Evolutionary conservation across 441 rosid species (phyloP), one percentile per base, ranked within the genome.

Genomic region (Iberis amara): DNA sequence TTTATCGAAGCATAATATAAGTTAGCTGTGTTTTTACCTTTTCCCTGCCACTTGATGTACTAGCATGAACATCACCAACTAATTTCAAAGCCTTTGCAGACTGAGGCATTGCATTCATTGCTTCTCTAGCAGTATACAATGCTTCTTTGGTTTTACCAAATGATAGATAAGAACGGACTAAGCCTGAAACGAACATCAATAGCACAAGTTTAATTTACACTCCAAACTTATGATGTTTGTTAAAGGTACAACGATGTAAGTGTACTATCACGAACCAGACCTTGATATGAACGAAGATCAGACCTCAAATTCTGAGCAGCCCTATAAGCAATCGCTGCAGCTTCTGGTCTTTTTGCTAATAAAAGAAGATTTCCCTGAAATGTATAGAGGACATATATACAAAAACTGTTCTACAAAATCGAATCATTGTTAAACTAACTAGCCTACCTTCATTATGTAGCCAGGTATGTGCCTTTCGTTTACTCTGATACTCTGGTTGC

Each of bases 81-180:
- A 89, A 72, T 67, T 89, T 92, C 47, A 89, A 66, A 47, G 96
- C 96, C 76, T 83, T 89, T 49, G 98, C 94, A 31, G 97, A 92
- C 65, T 88, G 98, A 69, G 98, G 98, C 96, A 89, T 92, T 47
- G 96, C 91, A 75, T 81, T 92, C 97, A 89, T 89, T 37, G 97
- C 98, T 80, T 86, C 98, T 69, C 98, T 82, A 6, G 98, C 86
- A 28, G 92, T 80, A 73, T 76, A 82, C 55, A 92, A 73, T 36
- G 96, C 98, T 72, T 92, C 96, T 75, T 92, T 92, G 62, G 80
- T 75, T 76, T 86, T 92, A 38, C 83, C 79, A 68, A 75, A 84
- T 59, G 87, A 87, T 81, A 92, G 62, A 79, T 84, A 92, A 28
- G 97, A 89, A 65, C 82, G 88, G 60, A 92, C 98, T 73, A 88